A percentile compares a stretch with the other conserved stretches of the same genome.
These are phyloP conservation scores for Ophiobolus disseminans DNA, from an alignment of 2,329 filamentous ascomycete genomes.

Conservation along the genomic window DNA sequence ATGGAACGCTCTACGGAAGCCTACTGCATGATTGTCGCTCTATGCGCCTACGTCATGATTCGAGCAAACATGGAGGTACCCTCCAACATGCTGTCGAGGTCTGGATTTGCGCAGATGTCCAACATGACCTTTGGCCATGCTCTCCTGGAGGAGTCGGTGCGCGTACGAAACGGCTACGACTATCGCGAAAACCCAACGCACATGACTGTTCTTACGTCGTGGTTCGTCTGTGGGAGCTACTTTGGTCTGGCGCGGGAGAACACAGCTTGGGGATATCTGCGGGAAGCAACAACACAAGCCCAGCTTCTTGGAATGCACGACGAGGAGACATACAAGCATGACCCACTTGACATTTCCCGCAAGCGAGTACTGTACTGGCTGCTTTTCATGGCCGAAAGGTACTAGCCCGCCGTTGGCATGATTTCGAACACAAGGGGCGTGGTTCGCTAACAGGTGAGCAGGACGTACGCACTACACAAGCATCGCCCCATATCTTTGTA, in stretches of 20 bases:
- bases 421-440: neutral
- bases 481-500: constrained; percentile 69
- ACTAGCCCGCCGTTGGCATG: constrained; percentile 6
- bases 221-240: constrained; percentile 67
- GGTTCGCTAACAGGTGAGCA: constrained; percentile 36
- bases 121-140: constrained; percentile 59
- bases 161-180: constrained; percentile 63
- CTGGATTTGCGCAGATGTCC: constrained; percentile 51
- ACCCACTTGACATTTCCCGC: constrained; percentile 61
- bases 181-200: constrained; percentile 64
- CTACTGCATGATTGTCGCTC: constrained; percentile 62
- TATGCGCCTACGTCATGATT: constrained; percentile 60
- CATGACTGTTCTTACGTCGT: constrained; percentile 66
- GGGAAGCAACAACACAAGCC: constrained; percentile 67
- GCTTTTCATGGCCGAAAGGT: constrained; percentile 68
- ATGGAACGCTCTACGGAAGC: constrained; percentile 62
- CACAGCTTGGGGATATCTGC: constrained; percentile 68
- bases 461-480: constrained; percentile 68
- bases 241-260: constrained; percentile 68
- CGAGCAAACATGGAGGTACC: constrained; percentile 57
- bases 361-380: constrained; percentile 67
- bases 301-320: constrained; percentile 66
- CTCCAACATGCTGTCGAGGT: constrained; percentile 56
- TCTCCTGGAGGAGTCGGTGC: constrained; percentile 65
- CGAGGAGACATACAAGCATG: constrained; percentile 61